These are phyloP conservation scores for Agaricus blazei DNA, from an alignment of 768 basidiomycete species.

Conservation along the genomic window DNA sequence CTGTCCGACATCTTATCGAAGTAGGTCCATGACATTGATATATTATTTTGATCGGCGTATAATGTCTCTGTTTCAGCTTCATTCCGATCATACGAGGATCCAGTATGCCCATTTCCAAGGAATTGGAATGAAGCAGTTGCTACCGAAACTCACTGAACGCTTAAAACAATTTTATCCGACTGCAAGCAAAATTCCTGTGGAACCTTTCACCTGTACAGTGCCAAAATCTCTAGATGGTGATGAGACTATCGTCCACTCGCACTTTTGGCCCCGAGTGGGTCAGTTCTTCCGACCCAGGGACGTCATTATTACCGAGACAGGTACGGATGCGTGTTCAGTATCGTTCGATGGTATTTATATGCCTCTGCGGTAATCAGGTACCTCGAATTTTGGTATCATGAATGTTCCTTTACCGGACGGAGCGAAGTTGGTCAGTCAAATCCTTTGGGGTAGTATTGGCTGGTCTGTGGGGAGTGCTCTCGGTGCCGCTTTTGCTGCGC, in stretches of 20 bases:
- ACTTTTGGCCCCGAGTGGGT: constrained; percentile 79
- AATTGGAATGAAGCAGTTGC: constrained; percentile 73
- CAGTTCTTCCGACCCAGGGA: constrained; percentile 68
- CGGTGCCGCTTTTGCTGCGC: constrained; percentile 77
- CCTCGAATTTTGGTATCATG: constrained; percentile 80
- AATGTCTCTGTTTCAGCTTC: constrained; percentile 42
- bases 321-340: constrained; percentile 22
- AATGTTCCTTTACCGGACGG: constrained; percentile 76
- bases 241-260: constrained; percentile 64
- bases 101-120: constrained; percentile 58
- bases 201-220: constrained; percentile 34
- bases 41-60: not conserved
- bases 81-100: constrained; percentile 67
- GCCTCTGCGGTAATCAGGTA: constrained; percentile 33
- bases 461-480: constrained; percentile 75
- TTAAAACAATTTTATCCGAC: constrained; percentile 34
- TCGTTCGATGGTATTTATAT: too few relatives aligned
- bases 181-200: constrained; percentile 42
- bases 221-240: constrained; percentile 42
- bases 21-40: constrained; percentile 24
- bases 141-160: constrained; percentile 63
- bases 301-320: constrained; percentile 86
- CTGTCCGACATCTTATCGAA: constrained; percentile 56
- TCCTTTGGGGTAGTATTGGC: constrained; percentile 91
- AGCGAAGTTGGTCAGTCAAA: constrained; percentile 62